A percentile compares a stretch with the other conserved stretches of the same genome.
Conservation (phyloP, 495 filamentous ascomycete genomes). For the Aspergillus kassunensis region DNA sequence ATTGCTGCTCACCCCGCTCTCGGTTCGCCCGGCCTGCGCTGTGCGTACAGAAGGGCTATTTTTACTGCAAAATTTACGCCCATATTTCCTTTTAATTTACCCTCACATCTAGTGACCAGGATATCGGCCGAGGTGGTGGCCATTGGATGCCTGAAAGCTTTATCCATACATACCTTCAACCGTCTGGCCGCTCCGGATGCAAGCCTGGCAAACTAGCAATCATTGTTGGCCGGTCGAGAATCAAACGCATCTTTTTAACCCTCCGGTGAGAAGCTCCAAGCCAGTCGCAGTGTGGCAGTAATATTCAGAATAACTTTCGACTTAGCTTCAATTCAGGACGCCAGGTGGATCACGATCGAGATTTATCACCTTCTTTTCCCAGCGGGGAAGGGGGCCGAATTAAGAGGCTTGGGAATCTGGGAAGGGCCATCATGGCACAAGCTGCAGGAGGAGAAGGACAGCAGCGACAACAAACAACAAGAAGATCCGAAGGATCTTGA, state of each 20-base stretch:
- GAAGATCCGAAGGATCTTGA: neutral
- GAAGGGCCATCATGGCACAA: neutral
- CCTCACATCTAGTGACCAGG: conserved; percentile 1
- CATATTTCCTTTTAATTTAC: conserved; percentile 6
- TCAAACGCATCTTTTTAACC: conserved; percentile 5
- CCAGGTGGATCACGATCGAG: conserved; percentile 12
- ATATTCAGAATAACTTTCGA: conserved; percentile 3
- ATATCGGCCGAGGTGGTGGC: conserved; percentile 4
- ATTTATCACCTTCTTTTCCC: conserved; percentile 1
- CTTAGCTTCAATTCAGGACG: conserved; percentile 7
- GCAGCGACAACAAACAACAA: neutral
- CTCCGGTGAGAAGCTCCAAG: conserved; percentile 13
- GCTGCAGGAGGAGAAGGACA: neutral
- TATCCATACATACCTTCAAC: neutral
- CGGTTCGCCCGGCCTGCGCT: conserved; percentile 1
- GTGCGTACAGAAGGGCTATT: conserved; percentile 1
- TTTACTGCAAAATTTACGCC: neutral
- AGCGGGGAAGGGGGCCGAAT: conserved; percentile 1
- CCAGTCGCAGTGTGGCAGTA: neutral
- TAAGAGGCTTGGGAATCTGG: neutral
- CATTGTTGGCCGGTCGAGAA: neutral
- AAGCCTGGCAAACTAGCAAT: neutral
- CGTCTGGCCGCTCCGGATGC: neutral
- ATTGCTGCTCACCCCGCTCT: conserved; percentile 2
- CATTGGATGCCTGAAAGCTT: conserved; percentile 19